These are phyloP conservation scores for Tagetes patula DNA, from an alignment of 129 eudicot genomes.

Conservation along the genomic window DNA sequence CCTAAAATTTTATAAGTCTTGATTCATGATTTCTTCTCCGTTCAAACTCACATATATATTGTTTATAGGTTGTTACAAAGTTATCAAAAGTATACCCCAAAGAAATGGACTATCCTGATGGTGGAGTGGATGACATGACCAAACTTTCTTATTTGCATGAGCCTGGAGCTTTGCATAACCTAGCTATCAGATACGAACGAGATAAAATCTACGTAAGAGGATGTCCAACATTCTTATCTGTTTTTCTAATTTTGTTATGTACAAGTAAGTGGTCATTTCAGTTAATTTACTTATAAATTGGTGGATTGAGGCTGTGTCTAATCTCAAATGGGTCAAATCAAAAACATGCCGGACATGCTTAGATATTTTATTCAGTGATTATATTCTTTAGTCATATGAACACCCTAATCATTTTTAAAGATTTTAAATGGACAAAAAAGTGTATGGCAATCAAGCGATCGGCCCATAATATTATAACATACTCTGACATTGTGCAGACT, in stretches of 20 bases:
- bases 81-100: slow-evolving; percentile 59
- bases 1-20: slow-evolving; percentile 10
- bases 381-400: not conserved
- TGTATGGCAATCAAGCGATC: not conserved
- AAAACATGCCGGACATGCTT: not conserved
- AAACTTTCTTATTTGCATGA: slow-evolving; percentile 87
- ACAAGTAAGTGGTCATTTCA: not conserved
- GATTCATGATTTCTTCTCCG: not conserved
- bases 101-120: slow-evolving; percentile 84
- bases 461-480: slow-evolving; percentile 38
- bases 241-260: slow-evolving; percentile 11
- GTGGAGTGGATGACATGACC: slow-evolving; percentile 99
- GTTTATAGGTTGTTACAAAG: slow-evolving; percentile 50
- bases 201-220: slow-evolving; percentile 92
- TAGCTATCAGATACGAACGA: slow-evolving; percentile 73
- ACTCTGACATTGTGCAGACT: slow-evolving; percentile 79
- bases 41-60: not conserved
- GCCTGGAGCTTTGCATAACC: slow-evolving; percentile 93
- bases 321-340: not conserved
- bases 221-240: slow-evolving; percentile 23
- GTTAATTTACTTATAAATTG: not conserved
- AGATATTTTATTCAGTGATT: not conserved
- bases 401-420: not conserved
- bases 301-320: no score
- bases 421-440: not conserved